Base-by-base conservation (phyloP, 2,329 filamentous ascomycete genomes). In the Orbilia quercus region DNA sequence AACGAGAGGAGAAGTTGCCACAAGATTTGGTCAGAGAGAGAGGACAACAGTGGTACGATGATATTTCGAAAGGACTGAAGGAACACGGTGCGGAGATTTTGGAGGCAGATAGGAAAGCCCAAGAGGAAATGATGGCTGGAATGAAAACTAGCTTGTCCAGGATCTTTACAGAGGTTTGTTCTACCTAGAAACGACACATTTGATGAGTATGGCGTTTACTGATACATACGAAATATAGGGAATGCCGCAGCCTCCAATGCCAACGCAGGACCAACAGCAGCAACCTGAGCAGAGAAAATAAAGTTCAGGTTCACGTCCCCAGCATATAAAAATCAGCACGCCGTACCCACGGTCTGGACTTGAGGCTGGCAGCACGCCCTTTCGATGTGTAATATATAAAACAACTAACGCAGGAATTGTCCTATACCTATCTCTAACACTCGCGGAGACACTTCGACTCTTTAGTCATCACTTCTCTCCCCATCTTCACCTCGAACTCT, bases 21-120 rank as follows among this genome's bases (percentile, higher is more conserved):
- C 92, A 93, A 82, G 95, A 99, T 79, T 89, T 96, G 81, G 92
- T 95, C 55, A 89, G 95, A 54, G 95, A 99, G 82, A 87, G 92
- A 54, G 95, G 95, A 34, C 91, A 93, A 82, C 89, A 90, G 80
- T 90, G 93, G 81, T 99, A 98, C 82, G 88, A 96, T 83, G 82
- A 89, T 77, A 85, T 98, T 75, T 94, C 98, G 81, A 89, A 89
- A 82, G 90, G 96, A 83, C 96, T 99, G 78, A 86, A 90, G 50
- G 90, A 96, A 81, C 95, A 98, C 80, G 95, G 93, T 58, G 92
- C 94, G 81, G 92, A 94, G 83, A 97, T 93, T 91, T 84, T 99
- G 77, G 93, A 93, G 84, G 94, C 98, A 81, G 93, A 96, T 84
- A 90, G 91, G 45, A 89, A 89, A 53, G 87, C 91, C 80, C 94